These are phyloP conservation scores for Metarhizium rileyi DNA, from an alignment of 2,329 filamentous ascomycete genomes.

Conservation along the genomic window DNA sequence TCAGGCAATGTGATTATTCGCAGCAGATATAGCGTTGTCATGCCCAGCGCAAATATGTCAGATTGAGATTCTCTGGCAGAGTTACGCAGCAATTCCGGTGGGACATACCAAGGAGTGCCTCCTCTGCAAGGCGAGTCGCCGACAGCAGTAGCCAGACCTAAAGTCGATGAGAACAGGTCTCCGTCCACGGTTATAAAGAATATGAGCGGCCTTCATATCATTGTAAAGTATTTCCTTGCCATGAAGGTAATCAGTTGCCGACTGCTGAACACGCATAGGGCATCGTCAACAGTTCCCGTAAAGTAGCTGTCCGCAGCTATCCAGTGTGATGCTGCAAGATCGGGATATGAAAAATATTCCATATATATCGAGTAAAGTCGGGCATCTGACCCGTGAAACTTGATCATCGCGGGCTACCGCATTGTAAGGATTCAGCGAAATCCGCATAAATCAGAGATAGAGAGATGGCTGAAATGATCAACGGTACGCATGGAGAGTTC, in stretches of 20 bases:
- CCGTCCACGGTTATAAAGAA: conserved; percentile 8
- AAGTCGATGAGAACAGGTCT: conserved; percentile 10
- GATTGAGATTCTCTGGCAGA: background rate
- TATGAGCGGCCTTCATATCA: conserved; percentile 11
- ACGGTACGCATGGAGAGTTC: too few species aligned
- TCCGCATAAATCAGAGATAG: too few species aligned
- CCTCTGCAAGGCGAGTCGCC: background rate
- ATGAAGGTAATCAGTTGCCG: background rate
- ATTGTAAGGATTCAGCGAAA: too few species aligned
- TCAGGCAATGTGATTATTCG: background rate
- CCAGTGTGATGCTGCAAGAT: background rate
- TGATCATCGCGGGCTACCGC: background rate
- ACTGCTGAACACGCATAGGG: background rate
- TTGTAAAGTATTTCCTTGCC: conserved; percentile 6
- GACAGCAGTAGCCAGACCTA: conserved; percentile 1
- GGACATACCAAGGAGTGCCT: background rate
- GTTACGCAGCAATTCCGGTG: background rate
- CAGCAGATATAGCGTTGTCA: background rate
- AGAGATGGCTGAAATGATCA: too few species aligned
- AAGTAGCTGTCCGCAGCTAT: background rate
- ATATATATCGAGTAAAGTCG: background rate
- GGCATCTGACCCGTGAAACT: background rate
- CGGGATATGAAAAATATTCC: background rate
- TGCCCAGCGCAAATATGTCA: background rate
- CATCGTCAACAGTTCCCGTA: background rate